A percentile compares a stretch with the other conserved stretches of the same genome.
Conservation (phyloP, 768 basidiomycete genomes). For the Psilocybe subaeruginosa region DNA sequence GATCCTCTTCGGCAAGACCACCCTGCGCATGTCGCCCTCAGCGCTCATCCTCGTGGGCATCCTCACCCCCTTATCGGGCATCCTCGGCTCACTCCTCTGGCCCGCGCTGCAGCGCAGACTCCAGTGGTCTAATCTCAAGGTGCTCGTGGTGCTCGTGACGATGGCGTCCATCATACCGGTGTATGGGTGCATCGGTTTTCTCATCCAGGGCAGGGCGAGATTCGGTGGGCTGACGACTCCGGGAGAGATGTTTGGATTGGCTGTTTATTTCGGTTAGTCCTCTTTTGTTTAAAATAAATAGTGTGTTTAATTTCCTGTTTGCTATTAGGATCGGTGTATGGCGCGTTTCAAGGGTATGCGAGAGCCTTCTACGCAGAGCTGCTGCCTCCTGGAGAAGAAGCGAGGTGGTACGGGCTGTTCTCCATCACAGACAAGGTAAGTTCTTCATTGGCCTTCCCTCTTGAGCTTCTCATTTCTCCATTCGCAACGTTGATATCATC, state of each 20-base stretch:
- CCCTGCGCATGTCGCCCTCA: conserved; percentile 77
- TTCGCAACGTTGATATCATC: not conserved
- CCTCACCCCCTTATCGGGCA: conserved; percentile 77
- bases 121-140: conserved; percentile 65
- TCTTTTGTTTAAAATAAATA: not conserved
- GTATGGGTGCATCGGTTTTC: conserved; percentile 85
- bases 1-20: conserved; percentile 90
- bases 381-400: conserved; percentile 87
- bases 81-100: conserved; percentile 83
- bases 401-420: conserved; percentile 87
- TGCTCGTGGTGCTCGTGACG: conserved; percentile 69
- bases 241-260: conserved; percentile 84
- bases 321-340: conserved; percentile 68
- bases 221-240: conserved; percentile 80
- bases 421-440: conserved; percentile 88
- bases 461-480: not conserved
- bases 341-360: conserved; percentile 91
- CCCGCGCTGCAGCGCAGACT: conserved; percentile 70
- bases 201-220: conserved; percentile 49
- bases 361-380: conserved; percentile 87
- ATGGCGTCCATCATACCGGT: conserved; percentile 69
- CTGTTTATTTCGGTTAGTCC: conserved; percentile 76
- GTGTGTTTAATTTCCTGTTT: not conserved
- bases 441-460: not conserved
- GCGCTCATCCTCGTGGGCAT: conserved; percentile 81